Conservation (phyloP, 768 basidiomycete genomes). For the Rhodotorula diobovata region DNA sequence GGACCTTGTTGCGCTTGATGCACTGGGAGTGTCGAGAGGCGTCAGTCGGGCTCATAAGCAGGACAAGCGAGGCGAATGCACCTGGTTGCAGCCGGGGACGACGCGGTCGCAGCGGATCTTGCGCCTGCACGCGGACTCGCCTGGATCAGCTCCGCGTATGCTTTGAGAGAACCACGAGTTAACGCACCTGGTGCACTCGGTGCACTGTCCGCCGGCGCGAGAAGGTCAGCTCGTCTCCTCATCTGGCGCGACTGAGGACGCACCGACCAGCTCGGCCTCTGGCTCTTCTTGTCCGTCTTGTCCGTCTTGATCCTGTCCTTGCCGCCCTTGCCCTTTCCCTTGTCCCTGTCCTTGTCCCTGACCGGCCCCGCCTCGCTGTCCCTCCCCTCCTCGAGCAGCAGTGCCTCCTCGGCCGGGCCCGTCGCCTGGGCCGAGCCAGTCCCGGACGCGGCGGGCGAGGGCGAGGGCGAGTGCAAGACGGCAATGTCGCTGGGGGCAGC, state of each 20-base stretch:
- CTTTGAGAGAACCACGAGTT: too few relatives aligned
- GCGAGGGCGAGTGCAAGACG: not conserved
- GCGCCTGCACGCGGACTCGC: not conserved
- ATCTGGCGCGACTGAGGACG: not conserved
- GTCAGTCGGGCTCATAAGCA: not conserved
- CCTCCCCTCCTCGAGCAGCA: not conserved
- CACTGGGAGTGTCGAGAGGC: conserved; percentile 3
- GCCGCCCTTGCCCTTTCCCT: not conserved
- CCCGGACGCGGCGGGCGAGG: not conserved
- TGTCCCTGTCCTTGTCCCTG: not conserved
- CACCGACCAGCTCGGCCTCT: conserved; percentile 27
- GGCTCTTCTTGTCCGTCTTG: conserved; percentile 10
- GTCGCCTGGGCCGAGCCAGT: not conserved
- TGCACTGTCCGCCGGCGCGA: conserved; percentile 1
- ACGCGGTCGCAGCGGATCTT: conserved; percentile 36
- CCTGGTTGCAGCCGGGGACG: conserved; percentile 29
- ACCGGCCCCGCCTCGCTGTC: not conserved
- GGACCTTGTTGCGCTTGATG: conserved; percentile 29
- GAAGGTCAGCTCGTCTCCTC: not conserved
- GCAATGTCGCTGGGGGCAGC: not conserved
- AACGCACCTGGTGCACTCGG: conserved; percentile 25
- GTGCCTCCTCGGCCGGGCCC: not conserved
- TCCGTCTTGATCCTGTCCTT: too few relatives aligned
- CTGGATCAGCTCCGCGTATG: too few relatives aligned
- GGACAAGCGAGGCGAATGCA: not conserved